A percentile compares a stretch with the other conserved stretches of the same genome.
These are phyloP conservation scores for Sechiopsis laciniata DNA, from an alignment of 306 rosid species.

Conservation along the genomic window DNA sequence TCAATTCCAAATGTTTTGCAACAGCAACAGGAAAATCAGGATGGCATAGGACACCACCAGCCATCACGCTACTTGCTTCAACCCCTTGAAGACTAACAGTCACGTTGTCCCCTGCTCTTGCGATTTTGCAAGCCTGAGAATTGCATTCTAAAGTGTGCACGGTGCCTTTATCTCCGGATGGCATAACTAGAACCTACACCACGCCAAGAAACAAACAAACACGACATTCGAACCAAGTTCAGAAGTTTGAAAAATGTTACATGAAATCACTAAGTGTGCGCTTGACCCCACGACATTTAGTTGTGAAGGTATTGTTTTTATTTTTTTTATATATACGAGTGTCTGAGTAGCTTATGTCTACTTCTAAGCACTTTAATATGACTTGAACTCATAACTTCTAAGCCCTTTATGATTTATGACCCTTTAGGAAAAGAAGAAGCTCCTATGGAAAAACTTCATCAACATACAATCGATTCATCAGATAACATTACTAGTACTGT, in stretches of 20 bases:
- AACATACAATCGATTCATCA: too few relatives aligned
- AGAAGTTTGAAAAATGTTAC: neutral
- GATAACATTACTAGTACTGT: too few relatives aligned
- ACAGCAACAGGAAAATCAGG: constrained; percentile 74
- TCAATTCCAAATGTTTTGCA: constrained; percentile 77
- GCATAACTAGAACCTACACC: constrained; percentile 79
- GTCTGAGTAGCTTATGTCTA: too few relatives aligned
- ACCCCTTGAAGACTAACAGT: constrained; percentile 72
- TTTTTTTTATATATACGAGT: too few relatives aligned
- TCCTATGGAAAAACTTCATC: too few relatives aligned
- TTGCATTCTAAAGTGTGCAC: constrained; percentile 76
- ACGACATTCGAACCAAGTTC: neutral
- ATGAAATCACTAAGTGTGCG: neutral
- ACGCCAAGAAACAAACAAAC: constrained; percentile 11
- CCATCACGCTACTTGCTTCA: constrained; percentile 54
- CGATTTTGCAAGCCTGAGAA: constrained; percentile 61
- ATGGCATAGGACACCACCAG: constrained; percentile 93
- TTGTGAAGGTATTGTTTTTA: too few relatives aligned
- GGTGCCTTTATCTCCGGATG: constrained; percentile 70
- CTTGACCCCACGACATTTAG: too few relatives aligned
- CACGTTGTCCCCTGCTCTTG: constrained; percentile 91
- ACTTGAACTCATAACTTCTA: too few relatives aligned
- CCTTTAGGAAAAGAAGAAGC: too few relatives aligned
- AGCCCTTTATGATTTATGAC: too few relatives aligned
- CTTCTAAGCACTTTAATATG: too few relatives aligned